Evolutionary conservation across 164 flowering plant species (phyloP), one percentile per base, ranked within the genome.

Genomic region (Brasenia schreberi): DNA sequence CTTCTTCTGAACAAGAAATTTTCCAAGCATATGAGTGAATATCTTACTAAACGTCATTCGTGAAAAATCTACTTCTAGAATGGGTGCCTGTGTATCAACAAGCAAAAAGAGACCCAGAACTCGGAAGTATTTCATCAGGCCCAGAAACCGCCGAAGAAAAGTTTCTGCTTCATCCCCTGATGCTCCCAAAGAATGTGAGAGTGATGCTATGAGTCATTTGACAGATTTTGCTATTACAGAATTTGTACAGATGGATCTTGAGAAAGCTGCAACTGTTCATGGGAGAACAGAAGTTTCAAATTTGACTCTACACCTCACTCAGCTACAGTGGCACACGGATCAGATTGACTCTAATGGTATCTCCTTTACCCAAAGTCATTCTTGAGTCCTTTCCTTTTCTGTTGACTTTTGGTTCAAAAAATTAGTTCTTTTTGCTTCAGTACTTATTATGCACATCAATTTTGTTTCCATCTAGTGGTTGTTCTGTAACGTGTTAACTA

Each of bases 41-140:
- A 33, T 33, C 39, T 33, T 33, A 33, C 39, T 14, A 49, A 49
- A 5, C 56, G 16, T 0, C 12, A 9, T 9, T 49, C 16, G 2
- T 16, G 16, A 49, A 49, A 14, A 14, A 14, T 14, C 3, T 9
- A 49, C 16, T 49, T 67, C 74, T 43, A 71, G 7, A 73, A 92
- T 92, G 96, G 98, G 98, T 61, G 80, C 74, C 56, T 88, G 97
- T 77, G 81, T 82, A 39, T 92, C 97, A 63, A 76, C 79, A 23
- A 3, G 12, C 56, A 43, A 79, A 42, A 70, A 59, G 64, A 67
- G 52, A 44, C 62, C 74, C 43, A 82, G 71, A 72, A 9, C 71
- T 19, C 73, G 68, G 70, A 61, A 68, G 65, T 86, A 74, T 61
- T 62, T 52, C 68, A 78, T 43, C 16, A 77, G 72, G 61, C 61